Evolutionary conservation across 768 basidiomycete genomes (phyloP), one percentile per base, ranked within the genome.

Genomic region (Saitozyma sp.): DNA sequence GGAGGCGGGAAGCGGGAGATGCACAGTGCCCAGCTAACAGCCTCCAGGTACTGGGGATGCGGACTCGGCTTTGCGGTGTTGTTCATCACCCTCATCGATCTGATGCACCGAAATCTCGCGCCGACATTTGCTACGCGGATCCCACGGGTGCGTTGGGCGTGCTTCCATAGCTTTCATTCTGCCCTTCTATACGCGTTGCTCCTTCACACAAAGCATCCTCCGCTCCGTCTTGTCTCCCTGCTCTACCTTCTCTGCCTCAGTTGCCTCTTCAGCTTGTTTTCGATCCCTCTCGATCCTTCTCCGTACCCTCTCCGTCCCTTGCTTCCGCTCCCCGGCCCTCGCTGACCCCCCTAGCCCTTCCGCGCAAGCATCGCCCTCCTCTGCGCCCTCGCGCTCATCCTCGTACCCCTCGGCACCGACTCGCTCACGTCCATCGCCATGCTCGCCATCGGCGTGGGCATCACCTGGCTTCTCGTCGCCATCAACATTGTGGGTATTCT

Each of bases 31-130:
- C 29, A 29, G 29, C 29, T 29, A 29, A 29, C 29, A 29, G n/a
- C 48, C 1, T 40, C 4, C 46, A 72, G 70, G 70, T 75, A 73
- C 67, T 79, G 75, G 66, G 67, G 68, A 6, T 63, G 63, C 57
- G 74, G 74, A 8, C 54, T 77, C 4, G 70, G 73, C 39, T 51
- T 64, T 29, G 63, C 64, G 3, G 45, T 79, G 50, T 17, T 75
- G 17, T 63, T 59, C 43, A 63, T 73, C 14, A 59, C 55, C 40
- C 17, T 60, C 10, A 59, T 78, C 58, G 76, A 72, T 48, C 37
- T 52, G n/a, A 56, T 60, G 3, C 75, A 74, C 59, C 51, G 65
- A 9, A 50, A 63, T 43, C 65, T 74, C 13, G 61, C 67, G 13
- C 50, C 54, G 42, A 54, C 29, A 14, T 37, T 50, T n/a, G 55